Conservation (phyloP, 139 green algal genomes). For the Diplosphaera chodatii region DNA sequence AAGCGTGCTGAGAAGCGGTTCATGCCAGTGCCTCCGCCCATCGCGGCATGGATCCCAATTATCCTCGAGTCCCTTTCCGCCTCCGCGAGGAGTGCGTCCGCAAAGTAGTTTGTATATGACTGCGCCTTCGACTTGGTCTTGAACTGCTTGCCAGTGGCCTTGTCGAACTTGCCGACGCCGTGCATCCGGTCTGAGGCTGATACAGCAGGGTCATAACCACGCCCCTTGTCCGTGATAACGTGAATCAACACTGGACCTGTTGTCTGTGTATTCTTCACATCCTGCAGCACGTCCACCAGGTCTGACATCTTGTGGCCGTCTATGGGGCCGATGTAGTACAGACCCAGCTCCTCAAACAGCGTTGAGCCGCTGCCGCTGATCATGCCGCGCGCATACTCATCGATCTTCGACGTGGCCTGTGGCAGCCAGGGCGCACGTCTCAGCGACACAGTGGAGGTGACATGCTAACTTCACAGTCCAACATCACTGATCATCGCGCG, state of each 20-base stretch:
- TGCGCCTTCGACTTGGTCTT: slow-evolving; percentile 56
- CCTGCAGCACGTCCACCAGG: slow-evolving; percentile 74
- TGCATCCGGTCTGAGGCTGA: slow-evolving; percentile 94
- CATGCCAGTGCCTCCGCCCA: slow-evolving; percentile 96
- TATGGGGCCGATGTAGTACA: slow-evolving; percentile 99
- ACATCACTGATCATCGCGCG: too few species aligned
- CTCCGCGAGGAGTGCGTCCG: slow-evolving; percentile 92
- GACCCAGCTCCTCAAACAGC: slow-evolving; percentile 97
- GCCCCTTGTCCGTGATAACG: slow-evolving; percentile 95
- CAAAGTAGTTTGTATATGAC: slow-evolving; percentile 98
- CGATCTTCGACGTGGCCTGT: slow-evolving; percentile 94
- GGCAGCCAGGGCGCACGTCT: too few species aligned
- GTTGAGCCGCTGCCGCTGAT: slow-evolving; percentile 89
- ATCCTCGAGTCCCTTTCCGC: slow-evolving; percentile 83
- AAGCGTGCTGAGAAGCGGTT: slow-evolving; percentile 69
- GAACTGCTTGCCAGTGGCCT: slow-evolving; percentile 83
- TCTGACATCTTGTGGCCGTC: slow-evolving; percentile 95
- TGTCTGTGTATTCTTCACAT: slow-evolving; percentile 89
- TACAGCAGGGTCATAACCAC: slow-evolving; percentile 90
- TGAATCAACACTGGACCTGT: slow-evolving; percentile 96
- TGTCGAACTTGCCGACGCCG: slow-evolving; percentile 96
- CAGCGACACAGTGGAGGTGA: too few species aligned
- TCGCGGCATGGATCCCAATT: slow-evolving; percentile 94
- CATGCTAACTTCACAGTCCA: too few species aligned
- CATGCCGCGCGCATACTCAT: slow-evolving; percentile 99